phyloP scores from a whole-genome alignment of 805 yeast species.

The Candida maris region DNA sequence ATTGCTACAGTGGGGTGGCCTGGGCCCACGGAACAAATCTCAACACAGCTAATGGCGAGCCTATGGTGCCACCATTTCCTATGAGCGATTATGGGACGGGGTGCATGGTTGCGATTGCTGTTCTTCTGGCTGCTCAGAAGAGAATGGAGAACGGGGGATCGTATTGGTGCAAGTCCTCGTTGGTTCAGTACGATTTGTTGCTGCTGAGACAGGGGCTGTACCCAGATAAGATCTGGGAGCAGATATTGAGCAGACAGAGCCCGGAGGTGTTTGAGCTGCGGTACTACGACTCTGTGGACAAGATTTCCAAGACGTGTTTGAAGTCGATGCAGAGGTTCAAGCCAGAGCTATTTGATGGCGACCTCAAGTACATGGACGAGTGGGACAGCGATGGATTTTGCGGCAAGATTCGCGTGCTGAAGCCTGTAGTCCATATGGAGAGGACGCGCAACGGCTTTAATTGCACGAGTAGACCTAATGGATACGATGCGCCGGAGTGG shows the following conservation, averaged over 20 bases:
- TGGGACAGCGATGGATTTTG: slow-evolving; percentile 17
- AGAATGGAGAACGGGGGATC: slow-evolving; percentile 31
- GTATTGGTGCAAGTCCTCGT: slow-evolving; percentile 30
- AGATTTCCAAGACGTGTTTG: slow-evolving; percentile 20
- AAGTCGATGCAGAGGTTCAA: slow-evolving; percentile 21
- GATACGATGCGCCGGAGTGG: slow-evolving; percentile 24
- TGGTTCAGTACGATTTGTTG: slow-evolving; percentile 32
- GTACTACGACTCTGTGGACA: slow-evolving; percentile 20
- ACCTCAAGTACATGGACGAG: slow-evolving; percentile 27
- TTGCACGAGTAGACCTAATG: slow-evolving; percentile 23
- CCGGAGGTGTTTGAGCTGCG: slow-evolving; percentile 19
- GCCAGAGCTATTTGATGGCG: slow-evolving; percentile 29
- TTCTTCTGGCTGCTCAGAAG: slow-evolving; percentile 27
- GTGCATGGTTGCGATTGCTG: slow-evolving; percentile 32
- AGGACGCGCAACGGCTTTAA: slow-evolving; percentile 23
- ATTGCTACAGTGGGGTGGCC: slow-evolving; percentile 34
- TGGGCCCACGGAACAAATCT: slow-evolving; percentile 31
- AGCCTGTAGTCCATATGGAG: slow-evolving; percentile 18
- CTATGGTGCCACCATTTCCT: slow-evolving; percentile 36
- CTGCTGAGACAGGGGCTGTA: slow-evolving; percentile 28
- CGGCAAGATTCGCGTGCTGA: slow-evolving; percentile 15
- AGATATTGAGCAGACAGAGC: slow-evolving; percentile 16
- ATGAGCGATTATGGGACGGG: slow-evolving; percentile 37
- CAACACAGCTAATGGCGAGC: slow-evolving; percentile 25
- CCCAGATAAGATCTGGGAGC: slow-evolving; percentile 21